Evolutionary conservation across 1,139 yeast species (phyloP).

Genomic region (Debaryomycetaceae sp.): DNA sequence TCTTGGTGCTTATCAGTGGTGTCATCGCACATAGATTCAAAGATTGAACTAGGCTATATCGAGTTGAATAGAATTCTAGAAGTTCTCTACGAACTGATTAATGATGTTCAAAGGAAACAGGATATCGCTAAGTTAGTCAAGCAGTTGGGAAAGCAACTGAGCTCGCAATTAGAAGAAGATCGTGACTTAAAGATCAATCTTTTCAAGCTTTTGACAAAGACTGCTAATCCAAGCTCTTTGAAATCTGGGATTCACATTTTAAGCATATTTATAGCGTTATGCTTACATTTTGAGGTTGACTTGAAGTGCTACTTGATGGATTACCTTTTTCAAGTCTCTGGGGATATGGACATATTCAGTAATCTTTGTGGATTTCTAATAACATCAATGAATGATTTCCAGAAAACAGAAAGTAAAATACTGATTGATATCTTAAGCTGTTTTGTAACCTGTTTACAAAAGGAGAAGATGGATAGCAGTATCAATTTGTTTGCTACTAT

Average conservation of each 20-base stretch:
- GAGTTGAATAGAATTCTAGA: neutral
- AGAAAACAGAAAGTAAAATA: slow-evolving; percentile 4
- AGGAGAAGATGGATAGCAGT: slow-evolving; percentile 4
- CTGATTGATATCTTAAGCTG: slow-evolving; percentile 6
- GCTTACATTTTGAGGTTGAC: slow-evolving; percentile 5
- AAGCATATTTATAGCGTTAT: slow-evolving; percentile 17
- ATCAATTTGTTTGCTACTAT: slow-evolving; percentile 1
- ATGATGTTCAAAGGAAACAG: neutral
- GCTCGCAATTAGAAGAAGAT: neutral
- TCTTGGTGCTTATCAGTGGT: neutral
- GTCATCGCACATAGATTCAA: neutral
- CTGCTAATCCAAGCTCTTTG: slow-evolving; percentile 6
- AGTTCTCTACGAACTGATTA: neutral
- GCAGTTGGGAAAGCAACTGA: neutral
- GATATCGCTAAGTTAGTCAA: neutral
- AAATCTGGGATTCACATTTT: slow-evolving; percentile 13
- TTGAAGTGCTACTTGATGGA: slow-evolving; percentile 8
- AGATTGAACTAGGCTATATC: neutral
- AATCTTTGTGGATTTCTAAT: slow-evolving; percentile 8
- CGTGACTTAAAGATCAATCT: slow-evolving; percentile 9
- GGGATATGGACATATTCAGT: slow-evolving; percentile 8
- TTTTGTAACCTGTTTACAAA: slow-evolving; percentile 5
- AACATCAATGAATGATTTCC: slow-evolving; percentile 6
- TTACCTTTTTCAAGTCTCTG: slow-evolving; percentile 11
- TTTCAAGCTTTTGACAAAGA: slow-evolving; percentile 25